Conservation (phyloP, 225 moss, liverwort and hornwort species). For the Neckera pumila region DNA sequence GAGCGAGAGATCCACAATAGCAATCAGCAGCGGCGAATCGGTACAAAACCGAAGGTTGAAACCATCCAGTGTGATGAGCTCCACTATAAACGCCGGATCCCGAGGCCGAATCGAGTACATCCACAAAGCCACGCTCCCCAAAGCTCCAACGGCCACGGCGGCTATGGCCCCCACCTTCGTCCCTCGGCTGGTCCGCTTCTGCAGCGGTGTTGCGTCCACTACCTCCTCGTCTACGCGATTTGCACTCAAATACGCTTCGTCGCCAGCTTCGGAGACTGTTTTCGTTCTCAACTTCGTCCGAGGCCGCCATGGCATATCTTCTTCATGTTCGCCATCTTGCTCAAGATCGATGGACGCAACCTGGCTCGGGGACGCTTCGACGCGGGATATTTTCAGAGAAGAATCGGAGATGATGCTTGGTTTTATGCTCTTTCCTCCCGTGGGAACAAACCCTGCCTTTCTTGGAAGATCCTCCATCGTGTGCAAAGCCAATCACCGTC, state of each 20-base stretch:
- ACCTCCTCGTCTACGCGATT: neutral
- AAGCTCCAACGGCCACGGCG: conserved; percentile 15
- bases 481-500: neutral
- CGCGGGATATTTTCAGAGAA: conserved; percentile 29
- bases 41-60: conserved; percentile 88
- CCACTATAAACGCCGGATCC: conserved; percentile 69
- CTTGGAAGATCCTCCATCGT: conserved; percentile 45
- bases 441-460: conserved; percentile 20
- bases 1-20: conserved; percentile 81
- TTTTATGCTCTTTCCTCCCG: conserved; percentile 20
- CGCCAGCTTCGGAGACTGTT: neutral
- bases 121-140: conserved; percentile 38
- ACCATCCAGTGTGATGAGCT: conserved; percentile 64
- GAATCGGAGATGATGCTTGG: conserved; percentile 28
- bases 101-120: conserved; percentile 58
- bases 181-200: neutral
- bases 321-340: neutral
- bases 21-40: conserved; percentile 70
- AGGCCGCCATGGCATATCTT: conserved; percentile 30
- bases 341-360: neutral
- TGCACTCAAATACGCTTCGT: neutral
- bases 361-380: conserved; percentile 28
- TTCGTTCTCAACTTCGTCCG: neutral
- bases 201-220: neutral
- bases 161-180: conserved; percentile 19